Percentiles rank a stretch among this genome's conserved stretches.
phyloP scores from a whole-genome alignment of 2,329 filamentous ascomycete species.

The Ophiostoma novo-ulmi region DNA sequence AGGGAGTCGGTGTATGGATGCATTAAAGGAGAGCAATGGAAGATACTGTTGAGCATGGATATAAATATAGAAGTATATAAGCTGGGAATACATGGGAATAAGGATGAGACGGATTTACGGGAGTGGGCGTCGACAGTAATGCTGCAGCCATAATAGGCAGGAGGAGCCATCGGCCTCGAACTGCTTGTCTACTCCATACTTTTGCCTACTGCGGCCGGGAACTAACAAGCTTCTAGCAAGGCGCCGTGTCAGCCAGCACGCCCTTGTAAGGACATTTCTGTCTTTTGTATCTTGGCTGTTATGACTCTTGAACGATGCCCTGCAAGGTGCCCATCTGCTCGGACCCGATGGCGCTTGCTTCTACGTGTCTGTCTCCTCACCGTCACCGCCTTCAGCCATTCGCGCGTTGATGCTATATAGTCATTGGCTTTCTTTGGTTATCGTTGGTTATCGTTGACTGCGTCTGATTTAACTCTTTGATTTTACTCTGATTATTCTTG shows the following conservation, averaged over 20 bases:
- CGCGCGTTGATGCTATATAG: neutral
- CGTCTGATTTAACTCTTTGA: too few relatives aligned
- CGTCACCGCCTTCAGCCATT: neutral
- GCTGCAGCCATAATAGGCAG: neutral
- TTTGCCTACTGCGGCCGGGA: neutral
- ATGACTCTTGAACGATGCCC: neutral
- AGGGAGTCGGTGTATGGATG: neutral
- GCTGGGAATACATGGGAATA: neutral
- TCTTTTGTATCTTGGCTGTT: neutral
- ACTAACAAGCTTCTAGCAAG: conserved; percentile 1
- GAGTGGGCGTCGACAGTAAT: neutral
- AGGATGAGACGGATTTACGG: neutral
- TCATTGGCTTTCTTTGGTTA: neutral
- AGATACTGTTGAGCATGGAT: too few relatives aligned
- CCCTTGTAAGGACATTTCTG: neutral
- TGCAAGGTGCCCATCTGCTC: neutral
- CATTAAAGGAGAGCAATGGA: neutral
- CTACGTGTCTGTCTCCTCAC: neutral
- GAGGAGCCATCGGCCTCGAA: neutral
- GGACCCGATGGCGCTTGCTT: neutral
- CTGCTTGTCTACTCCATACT: neutral
- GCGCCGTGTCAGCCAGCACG: neutral
- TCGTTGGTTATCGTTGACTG: too few relatives aligned
- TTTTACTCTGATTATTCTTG: neutral
- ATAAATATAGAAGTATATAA: neutral